Evolutionary conservation across 2,329 filamentous ascomycete genomes (phyloP).

Genomic region (Acephala macrosclerotiorum): DNA sequence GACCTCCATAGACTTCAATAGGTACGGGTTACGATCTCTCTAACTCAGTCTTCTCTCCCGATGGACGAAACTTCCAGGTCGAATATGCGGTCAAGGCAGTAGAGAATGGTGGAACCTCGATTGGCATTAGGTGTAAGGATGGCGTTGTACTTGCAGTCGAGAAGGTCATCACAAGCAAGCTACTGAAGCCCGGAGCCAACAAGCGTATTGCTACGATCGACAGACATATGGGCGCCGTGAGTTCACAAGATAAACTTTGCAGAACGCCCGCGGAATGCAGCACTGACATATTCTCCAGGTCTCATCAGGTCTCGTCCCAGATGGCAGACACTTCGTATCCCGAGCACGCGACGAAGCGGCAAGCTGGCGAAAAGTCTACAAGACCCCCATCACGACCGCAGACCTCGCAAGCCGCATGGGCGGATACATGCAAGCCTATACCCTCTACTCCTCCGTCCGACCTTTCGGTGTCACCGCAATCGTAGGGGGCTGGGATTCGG

Average conservation of each 20-base stretch:
- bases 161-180: conserved; percentile 95
- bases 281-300: conserved; percentile 63
- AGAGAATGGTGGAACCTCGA: conserved; percentile 94
- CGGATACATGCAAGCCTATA: conserved; percentile 96
- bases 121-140: conserved; percentile 97
- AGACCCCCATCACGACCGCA: conserved; percentile 87
- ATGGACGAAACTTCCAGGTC: conserved; percentile 98
- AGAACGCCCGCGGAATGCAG: not conserved
- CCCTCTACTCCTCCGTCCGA: conserved; percentile 94
- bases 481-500: conserved; percentile 90
- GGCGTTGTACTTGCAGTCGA: conserved; percentile 95
- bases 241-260: conserved; percentile 45
- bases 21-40: conserved; percentile 99
- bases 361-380: conserved; percentile 92
- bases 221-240: conserved; percentile 89
- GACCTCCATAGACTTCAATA: conserved; percentile 84
- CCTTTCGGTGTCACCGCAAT: conserved; percentile 98
- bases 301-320: conserved; percentile 91
- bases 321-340: conserved; percentile 93
- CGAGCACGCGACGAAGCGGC: conserved; percentile 93
- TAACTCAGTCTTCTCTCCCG: conserved; percentile 99
- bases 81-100: conserved; percentile 99
- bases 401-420: conserved; percentile 94
- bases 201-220: conserved; percentile 97
- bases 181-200: conserved; percentile 93